Evolutionary conservation across 2,329 filamentous ascomycete genomes (phyloP), one percentile per base, ranked within the genome.

Genomic region (Fusarium coicis): DNA sequence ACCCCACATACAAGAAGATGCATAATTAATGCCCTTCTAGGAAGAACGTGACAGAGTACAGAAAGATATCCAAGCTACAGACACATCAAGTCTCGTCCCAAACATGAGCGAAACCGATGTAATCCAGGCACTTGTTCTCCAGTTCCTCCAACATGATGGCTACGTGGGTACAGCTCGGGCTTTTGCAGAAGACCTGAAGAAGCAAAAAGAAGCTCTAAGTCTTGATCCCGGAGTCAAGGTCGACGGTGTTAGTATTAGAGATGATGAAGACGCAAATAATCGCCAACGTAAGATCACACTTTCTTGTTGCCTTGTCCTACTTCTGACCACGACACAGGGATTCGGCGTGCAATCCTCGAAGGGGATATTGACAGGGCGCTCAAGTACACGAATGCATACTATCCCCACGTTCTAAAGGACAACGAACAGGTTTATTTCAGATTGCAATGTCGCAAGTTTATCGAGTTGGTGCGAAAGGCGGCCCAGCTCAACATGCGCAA

Each of bases 101-200:
- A 86, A 87, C 5, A 84, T 93, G 70, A 90, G 88, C 68, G 96
- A 98, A 81, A 92, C 90, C 4, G 87, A 93, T 32, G 87, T 98
- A 53, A 90, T 97, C 42, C 95, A 98, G 79, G 89, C 93, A 75
- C 85, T 98, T 63, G 88, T 91, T 23, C 87, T 95, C 43, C 95
- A 98, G 82, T 98, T 97, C 75, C 85, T 99, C 19, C 93, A 95
- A 42, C 96, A 98, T 76, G 96, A 98, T 77, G 96, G 96, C 66
- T 98, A 98, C 75, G 92, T 98, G 12, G 96, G 98, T 74, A 97
- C 96, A 1, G 95, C 95, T 14, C 90, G 92, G 72, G 94, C 94
- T 1, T 98, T 99, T 85, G 91, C 93, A 7, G 88, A 92, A 75
- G 96, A 98, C 78, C 90, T 97, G 32, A 88, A 90, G 60, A 85